Evolutionary conservation across 306 rosid species (phyloP).

Genomic region (Lathyrus aphaca): DNA sequence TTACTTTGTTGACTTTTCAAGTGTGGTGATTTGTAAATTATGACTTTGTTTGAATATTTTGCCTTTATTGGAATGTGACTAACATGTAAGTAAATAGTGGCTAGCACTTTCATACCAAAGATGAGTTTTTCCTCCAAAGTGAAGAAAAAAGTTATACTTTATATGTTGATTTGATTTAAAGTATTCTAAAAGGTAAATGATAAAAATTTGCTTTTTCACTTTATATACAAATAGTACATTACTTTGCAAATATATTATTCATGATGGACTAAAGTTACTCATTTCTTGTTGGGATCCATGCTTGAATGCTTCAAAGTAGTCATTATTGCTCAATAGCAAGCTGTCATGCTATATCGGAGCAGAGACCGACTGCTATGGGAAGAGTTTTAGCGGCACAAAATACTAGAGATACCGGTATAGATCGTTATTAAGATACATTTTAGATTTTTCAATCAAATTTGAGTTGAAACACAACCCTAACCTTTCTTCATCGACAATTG

Average conservation of each 20-base stretch:
- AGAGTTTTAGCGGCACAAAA: no score
- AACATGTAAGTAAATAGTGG: neutral
- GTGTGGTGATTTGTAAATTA: slow-evolving; percentile 41
- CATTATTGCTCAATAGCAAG: no score
- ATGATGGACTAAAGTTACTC: neutral
- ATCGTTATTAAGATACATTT: no score
- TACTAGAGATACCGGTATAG: no score
- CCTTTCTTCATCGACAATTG: no score
- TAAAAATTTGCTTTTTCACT: neutral
- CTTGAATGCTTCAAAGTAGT: neutral
- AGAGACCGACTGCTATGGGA: no score
- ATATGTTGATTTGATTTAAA: neutral
- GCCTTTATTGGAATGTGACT: slow-evolving; percentile 26
- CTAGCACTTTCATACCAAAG: slow-evolving; percentile 1
- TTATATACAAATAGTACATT: neutral
- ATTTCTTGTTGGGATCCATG: neutral
- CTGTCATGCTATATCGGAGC: no score
- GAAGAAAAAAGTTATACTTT: neutral
- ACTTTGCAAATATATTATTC: neutral
- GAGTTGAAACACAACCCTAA: no score
- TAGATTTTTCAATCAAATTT: no score
- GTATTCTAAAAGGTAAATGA: neutral
- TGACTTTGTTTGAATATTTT: slow-evolving; percentile 40
- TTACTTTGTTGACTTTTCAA: slow-evolving; percentile 26
- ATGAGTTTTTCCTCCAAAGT: slow-evolving; percentile 3